These are phyloP conservation scores for Chlorokybus atmophyticus DNA, from an alignment of 139 green algal species.

Conservation along the genomic window DNA sequence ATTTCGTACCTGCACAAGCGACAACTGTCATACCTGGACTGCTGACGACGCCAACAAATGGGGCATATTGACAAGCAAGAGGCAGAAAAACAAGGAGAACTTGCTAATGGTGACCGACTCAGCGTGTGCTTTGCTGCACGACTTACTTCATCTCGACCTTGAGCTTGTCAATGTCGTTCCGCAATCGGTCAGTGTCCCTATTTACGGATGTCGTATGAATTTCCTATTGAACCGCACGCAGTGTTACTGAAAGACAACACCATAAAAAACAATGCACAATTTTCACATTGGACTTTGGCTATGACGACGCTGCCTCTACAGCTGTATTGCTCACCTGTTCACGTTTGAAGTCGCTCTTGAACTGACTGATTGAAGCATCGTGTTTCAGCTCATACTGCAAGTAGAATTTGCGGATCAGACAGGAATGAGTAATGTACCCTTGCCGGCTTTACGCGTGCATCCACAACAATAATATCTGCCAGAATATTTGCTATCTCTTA, in stretches of 20 bases:
- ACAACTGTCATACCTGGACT: neutral
- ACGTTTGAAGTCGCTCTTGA: neutral
- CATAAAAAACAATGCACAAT: slow-evolving; percentile 5
- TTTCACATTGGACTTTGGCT: neutral
- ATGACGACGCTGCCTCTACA: neutral
- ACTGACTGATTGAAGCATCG: neutral
- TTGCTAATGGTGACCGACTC: neutral
- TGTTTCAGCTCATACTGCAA: slow-evolving; percentile 12
- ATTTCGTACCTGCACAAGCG: slow-evolving; percentile 67
- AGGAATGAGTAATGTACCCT: too few species aligned
- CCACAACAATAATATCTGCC: too few species aligned
- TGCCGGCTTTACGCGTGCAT: too few species aligned
- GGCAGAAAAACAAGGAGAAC: neutral
- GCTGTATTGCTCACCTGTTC: neutral
- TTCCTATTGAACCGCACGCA: neutral
- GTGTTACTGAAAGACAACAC: neutral
- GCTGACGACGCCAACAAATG: neutral
- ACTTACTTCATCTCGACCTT: slow-evolving; percentile 60
- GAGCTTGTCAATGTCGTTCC: slow-evolving; percentile 74
- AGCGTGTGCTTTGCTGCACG: neutral
- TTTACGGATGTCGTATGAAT: slow-evolving; percentile 31
- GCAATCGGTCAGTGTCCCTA: slow-evolving; percentile 68
- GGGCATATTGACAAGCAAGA: neutral
- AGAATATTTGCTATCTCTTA: too few species aligned
- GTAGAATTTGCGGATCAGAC: too few species aligned